Conservation (phyloP, 2,329 filamentous ascomycete species). For the Pestalotiopsis sp. region DNA sequence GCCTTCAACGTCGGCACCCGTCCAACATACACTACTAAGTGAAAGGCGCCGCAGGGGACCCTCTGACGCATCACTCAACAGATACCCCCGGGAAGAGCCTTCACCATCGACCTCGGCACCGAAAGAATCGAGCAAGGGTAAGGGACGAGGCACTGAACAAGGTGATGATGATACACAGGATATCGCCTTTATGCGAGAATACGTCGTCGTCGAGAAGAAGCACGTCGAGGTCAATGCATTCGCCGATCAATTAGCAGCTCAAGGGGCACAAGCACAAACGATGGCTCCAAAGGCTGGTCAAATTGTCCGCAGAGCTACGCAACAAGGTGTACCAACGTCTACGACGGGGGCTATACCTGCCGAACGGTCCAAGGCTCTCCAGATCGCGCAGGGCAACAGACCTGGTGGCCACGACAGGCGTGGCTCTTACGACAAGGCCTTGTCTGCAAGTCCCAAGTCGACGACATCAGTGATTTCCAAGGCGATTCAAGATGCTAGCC, state of each 20-base stretch:
- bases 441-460: conserved; percentile 71
- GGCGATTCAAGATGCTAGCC: conserved; percentile 89
- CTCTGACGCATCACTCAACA: conserved; percentile 43
- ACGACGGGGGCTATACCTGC: conserved; percentile 70
- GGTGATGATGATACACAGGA: conserved; percentile 80
- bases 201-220: conserved; percentile 93
- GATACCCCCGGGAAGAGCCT: conserved; percentile 33
- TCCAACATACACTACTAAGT: conserved; percentile 38
- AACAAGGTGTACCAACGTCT: conserved; percentile 72
- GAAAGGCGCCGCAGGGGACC: conserved; percentile 40
- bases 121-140: conserved; percentile 36
- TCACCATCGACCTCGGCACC: conserved; percentile 36
- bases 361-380: conserved; percentile 71
- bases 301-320: conserved; percentile 76
- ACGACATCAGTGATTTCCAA: conserved; percentile 92
- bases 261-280: conserved; percentile 53
- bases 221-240: conserved; percentile 97
- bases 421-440: conserved; percentile 75
- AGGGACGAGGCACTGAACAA: conserved; percentile 46
- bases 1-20: conserved; percentile 53
- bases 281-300: conserved; percentile 60
- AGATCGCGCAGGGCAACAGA: conserved; percentile 70
- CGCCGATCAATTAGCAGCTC: conserved; percentile 90
- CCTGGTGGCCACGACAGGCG: conserved; percentile 74
- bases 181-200: conserved; percentile 88